Base-by-base conservation (phyloP, 768 basidiomycete genomes). In the Boletus fagicola region DNA sequence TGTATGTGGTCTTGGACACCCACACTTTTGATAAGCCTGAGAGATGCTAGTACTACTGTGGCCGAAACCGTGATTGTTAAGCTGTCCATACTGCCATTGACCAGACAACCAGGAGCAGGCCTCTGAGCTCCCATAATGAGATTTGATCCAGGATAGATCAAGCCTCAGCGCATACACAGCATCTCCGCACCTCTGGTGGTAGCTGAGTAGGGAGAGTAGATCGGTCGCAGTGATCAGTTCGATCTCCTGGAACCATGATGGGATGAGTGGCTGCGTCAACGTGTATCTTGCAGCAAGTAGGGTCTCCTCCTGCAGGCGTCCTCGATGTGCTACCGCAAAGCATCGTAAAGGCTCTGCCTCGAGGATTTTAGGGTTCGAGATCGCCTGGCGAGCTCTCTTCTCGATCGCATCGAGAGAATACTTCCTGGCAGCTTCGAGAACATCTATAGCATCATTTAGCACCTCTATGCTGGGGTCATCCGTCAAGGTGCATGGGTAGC, bases 301-400 rank as follows among this genome's bases (percentile, higher is more conserved):
- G 0, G 68, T 67, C 39, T 74, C 65, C 6, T 62, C 59, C n/a
- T 51, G 51, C 36, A 70, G 54, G 1, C 54, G 31, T 13, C 67
- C 69, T 15, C 56, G 65, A 47, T 62, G 60, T 0, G 72, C 72
- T 6, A 75, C 65, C 1, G 69, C 73, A 53, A 71, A 76, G 20
- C 68, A 65, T 1, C 69, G 65, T 11, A 76, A 18, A 0, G 74
- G 61, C 5, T 67, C 65, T 4, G 22, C 53, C 6, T 68, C 57
- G 11, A 66, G 33, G 20, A 69, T 47, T 18, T 67, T 53, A 1
- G 69, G 64, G 48, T 39, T 51, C 13, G 52, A 36, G 8, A 75
- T 61, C 56, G 9, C 62, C n/a, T n/a, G n/a, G n/a, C n/a, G 58
- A 18, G 69, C 59, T 30, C 53, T 65, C 42, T 31, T 57, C 49